Conservation (phyloP, 2,329 filamentous ascomycete species). For the Ascochyta fabae region DNA sequence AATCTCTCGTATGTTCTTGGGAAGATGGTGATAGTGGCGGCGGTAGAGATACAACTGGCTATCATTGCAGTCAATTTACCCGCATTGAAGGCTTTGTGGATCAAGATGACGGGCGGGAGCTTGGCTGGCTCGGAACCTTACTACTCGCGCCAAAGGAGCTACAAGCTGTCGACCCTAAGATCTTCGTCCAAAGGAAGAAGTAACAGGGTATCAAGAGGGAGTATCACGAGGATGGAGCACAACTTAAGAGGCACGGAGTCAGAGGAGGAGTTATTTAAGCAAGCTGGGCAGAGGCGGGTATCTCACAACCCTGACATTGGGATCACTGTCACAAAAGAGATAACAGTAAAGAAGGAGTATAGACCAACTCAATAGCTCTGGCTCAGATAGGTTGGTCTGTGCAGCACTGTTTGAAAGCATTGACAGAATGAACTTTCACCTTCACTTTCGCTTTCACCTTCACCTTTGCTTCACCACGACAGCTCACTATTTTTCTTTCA, state of each 20-base stretch:
- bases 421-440: not conserved
- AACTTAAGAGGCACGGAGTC: slow-evolving; percentile 17
- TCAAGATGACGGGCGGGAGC: slow-evolving; percentile 14
- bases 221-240: slow-evolving; percentile 20
- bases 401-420: not conserved
- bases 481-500: not conserved
- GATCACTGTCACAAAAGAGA: slow-evolving; percentile 3
- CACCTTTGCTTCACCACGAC: not conserved
- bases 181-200: not conserved
- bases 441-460: not conserved
- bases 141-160: not conserved
- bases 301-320: not conserved
- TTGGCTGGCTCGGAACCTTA: not conserved
- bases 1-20: slow-evolving; percentile 41
- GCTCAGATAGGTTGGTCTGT: not conserved
- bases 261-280: slow-evolving; percentile 26
- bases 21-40: slow-evolving; percentile 43
- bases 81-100: slow-evolving; percentile 42
- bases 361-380: not conserved
- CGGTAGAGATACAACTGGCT: slow-evolving; percentile 41
- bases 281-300: not conserved
- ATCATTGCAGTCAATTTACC: slow-evolving; percentile 45
- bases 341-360: not conserved
- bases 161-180: slow-evolving; percentile 3
- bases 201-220: slow-evolving; percentile 15